A percentile compares a stretch with the other conserved stretches of the same genome.
Evolutionary conservation across 192 early-diverging fungal genomes (phyloP).

Genomic region (Backusella macrospora): DNA sequence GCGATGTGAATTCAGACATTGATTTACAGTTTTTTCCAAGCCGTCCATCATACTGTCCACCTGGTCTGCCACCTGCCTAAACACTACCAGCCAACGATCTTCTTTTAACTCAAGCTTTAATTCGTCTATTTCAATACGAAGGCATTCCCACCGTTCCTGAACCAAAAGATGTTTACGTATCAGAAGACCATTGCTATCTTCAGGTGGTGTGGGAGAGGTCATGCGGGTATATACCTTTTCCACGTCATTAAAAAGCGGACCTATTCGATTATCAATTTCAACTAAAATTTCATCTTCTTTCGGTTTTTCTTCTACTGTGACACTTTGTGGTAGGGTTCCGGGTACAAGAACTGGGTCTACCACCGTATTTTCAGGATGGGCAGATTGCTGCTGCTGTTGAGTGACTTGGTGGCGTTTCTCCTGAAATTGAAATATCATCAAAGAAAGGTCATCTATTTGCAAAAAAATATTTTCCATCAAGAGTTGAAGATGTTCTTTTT

Average conservation of each 20-base stretch:
- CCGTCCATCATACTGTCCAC: constrained; percentile 61
- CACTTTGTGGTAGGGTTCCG: not conserved
- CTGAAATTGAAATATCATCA: constrained; percentile 49
- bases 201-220: constrained; percentile 26
- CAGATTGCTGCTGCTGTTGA: not conserved
- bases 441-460: constrained; percentile 48
- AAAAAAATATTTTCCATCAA: constrained; percentile 47
- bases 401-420: constrained; percentile 36
- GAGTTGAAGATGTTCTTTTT: constrained; percentile 36
- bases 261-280: constrained; percentile 55
- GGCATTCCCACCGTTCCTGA: constrained; percentile 52
- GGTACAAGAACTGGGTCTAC: not conserved
- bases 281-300: constrained; percentile 41
- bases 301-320: constrained; percentile 12
- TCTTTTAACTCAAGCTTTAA: constrained; percentile 63
- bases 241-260: constrained; percentile 51
- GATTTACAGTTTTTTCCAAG: constrained; percentile 54
- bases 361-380: not conserved
- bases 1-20: constrained; percentile 37
- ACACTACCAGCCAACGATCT: constrained; percentile 58
- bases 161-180: constrained; percentile 38
- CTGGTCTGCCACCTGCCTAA: constrained; percentile 56
- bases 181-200: constrained; percentile 39
- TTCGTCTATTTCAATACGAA: constrained; percentile 57
- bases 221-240: constrained; percentile 50